phyloP scores from a whole-genome alignment of 31 red algal species.

The Endocladia muricata region DNA sequence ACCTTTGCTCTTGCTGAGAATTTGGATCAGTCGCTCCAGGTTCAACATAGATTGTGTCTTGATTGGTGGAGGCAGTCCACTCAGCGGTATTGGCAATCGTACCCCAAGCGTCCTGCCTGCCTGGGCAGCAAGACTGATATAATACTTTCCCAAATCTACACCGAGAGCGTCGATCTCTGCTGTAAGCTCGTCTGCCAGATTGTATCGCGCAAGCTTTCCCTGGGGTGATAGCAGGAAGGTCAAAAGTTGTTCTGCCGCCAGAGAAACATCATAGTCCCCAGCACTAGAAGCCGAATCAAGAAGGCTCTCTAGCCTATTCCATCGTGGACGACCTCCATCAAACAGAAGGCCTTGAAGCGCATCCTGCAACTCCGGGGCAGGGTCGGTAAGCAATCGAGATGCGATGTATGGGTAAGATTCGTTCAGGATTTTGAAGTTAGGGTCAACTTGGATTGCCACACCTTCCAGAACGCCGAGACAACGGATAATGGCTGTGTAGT shows the following conservation, averaged over 20 bases:
- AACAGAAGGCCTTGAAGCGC: conserved; percentile 89
- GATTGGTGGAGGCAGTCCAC: conserved; percentile 38
- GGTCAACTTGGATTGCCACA: conserved; percentile 97
- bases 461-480: conserved; percentile 95
- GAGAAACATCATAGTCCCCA: conserved; percentile 84
- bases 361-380: conserved; percentile 86
- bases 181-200: conserved; percentile 82
- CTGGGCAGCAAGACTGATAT: conserved; percentile 40
- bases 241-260: conserved; percentile 72
- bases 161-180: conserved; percentile 75
- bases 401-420: conserved; percentile 99
- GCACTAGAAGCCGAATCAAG: conserved; percentile 85
- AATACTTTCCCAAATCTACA: conserved; percentile 77
- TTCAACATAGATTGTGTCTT: conserved; percentile 54
- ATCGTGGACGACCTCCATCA: conserved; percentile 76
- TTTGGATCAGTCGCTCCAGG: conserved; percentile 26
- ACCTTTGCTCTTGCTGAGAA: conserved; percentile 53
- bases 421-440: conserved; percentile 97
- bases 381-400: conserved; percentile 89
- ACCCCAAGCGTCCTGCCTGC: conserved; percentile 46
- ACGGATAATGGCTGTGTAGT: conserved; percentile 96
- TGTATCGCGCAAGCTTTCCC: conserved; percentile 70
- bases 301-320: conserved; percentile 87
- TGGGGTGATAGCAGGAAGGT: conserved; percentile 78
- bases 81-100: conserved; percentile 43